Base-by-base conservation (phyloP, 768 basidiomycete genomes). In the Tylopilus plumbeoviolaceoides region DNA sequence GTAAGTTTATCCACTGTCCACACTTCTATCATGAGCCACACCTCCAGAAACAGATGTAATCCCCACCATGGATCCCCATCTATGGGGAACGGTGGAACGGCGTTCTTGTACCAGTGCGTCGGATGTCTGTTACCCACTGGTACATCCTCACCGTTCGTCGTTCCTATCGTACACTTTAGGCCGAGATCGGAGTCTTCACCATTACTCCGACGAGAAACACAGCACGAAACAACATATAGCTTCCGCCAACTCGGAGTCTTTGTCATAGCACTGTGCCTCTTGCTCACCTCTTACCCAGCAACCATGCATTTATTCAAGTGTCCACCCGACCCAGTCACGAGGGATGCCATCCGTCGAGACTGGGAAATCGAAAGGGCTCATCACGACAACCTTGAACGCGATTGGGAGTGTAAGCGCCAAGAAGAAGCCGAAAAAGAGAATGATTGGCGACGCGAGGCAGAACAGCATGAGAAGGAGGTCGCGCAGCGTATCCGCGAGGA, bases 351-450 rank as follows among this genome's bases (percentile, higher is more conserved):
- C 15, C 60, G 60, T 20, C 25, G 0, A 25, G 25, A 23, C 17
- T 62, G 60, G 60, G 35, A 55, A 28, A 5, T 9, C 2, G 60
- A 62, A 25, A 41, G 5, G 9, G 7, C 7, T 1, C 36, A 33
- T 7, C 58, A 63, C 15, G 7, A 15, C n/a, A 1, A 38, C 9
- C 2, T 30, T 1, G 14, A 38, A 10, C 18, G 9, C 2, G 41
- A 51, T 15, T 63, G 61, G 61, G 12, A 44, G 11, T 43, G 0
- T n/a, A 47, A 38, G 40, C 7, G n/a, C 14, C 28, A 31, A 20
- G 48, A 40, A 23, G 51, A 55, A 7, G 10, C 2, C 17, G 25
- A 18, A 4, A 51, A 18, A 7, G 53, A 52, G 23, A 17, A 17
- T 17, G 23, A 1, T 2, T 63, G 61, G 61, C 18, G 39, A 23